Conservation (phyloP, 176 grass and related monocot genomes). For the Paspalum notatum region DNA sequence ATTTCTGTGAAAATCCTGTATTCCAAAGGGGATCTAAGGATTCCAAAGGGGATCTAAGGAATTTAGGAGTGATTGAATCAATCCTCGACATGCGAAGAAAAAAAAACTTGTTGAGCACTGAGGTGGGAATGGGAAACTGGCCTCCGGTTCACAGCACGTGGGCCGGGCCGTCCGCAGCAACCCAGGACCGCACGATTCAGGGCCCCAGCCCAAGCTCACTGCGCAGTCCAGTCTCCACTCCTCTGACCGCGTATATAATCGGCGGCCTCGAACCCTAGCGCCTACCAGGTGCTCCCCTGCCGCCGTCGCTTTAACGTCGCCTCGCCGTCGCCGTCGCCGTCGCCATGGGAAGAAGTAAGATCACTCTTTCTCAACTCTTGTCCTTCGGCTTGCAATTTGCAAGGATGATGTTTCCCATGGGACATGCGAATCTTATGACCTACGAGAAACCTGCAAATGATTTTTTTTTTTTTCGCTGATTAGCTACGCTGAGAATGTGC, state of each 20-base stretch:
- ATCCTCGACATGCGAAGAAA: no score
- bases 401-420: background rate
- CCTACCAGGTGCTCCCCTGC: background rate
- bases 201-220: background rate
- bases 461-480: background rate
- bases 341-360: conserved; percentile 48
- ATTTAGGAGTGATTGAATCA: no score
- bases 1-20: no score
- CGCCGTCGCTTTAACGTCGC: background rate
- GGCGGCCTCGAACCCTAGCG: conserved; percentile 7
- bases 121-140: no score
- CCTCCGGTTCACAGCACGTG: no score
- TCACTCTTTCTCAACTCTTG: background rate
- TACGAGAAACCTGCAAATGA: background rate
- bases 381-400: no score
- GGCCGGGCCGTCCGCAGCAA: no score
- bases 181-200: background rate
- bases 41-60: no score
- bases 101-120: no score
- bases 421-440: background rate
- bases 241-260: background rate
- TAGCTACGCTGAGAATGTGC: background rate
- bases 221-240: background rate
- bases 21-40: no score
- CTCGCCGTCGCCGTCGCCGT: background rate